Evolutionary conservation across 805 yeast species (phyloP).

Genomic region (Lachancea nothofagi): DNA sequence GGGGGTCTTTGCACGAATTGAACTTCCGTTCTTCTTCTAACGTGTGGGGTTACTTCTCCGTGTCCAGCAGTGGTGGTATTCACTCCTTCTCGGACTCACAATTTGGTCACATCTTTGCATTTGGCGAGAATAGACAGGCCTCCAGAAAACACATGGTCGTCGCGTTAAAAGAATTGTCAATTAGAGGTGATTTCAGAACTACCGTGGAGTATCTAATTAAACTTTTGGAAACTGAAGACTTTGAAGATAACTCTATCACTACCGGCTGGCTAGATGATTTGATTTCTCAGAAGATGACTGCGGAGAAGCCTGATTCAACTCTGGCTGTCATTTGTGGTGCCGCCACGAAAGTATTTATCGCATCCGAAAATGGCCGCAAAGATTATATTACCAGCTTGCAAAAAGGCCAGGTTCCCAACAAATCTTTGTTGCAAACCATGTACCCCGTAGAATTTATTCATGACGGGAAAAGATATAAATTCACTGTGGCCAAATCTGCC

Average conservation of each 20-base stretch:
- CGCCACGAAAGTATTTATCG: conserved; percentile 86
- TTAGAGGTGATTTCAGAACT: conserved; percentile 97
- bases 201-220: conserved; percentile 96
- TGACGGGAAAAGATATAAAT: conserved; percentile 87
- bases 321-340: conserved; percentile 97
- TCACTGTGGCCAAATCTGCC: conserved; percentile 92
- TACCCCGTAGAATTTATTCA: conserved; percentile 93
- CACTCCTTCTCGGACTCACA: conserved; percentile 98
- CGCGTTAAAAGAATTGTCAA: conserved; percentile 91
- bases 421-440: conserved; percentile 73
- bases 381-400: conserved; percentile 76
- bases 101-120: conserved; percentile 98
- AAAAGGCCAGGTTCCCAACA: conserved; percentile 92
- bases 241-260: conserved; percentile 92
- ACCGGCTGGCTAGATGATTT: conserved; percentile 99
- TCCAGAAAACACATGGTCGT: conserved; percentile 99
- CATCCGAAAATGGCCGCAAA: conserved; percentile 60
- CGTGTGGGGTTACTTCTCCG: conserved; percentile 99
- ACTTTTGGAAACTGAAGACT: conserved; percentile 91
- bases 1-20: conserved; percentile 93
- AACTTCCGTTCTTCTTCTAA: conserved; percentile 95
- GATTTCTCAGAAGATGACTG: conserved; percentile 87
- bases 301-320: conserved; percentile 91
- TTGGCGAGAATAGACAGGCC: conserved; percentile 97
- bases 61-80: conserved; percentile 91